Evolutionary conservation across 768 basidiomycete species (phyloP).

Genomic region (Strobilomyces echinocephalus): DNA sequence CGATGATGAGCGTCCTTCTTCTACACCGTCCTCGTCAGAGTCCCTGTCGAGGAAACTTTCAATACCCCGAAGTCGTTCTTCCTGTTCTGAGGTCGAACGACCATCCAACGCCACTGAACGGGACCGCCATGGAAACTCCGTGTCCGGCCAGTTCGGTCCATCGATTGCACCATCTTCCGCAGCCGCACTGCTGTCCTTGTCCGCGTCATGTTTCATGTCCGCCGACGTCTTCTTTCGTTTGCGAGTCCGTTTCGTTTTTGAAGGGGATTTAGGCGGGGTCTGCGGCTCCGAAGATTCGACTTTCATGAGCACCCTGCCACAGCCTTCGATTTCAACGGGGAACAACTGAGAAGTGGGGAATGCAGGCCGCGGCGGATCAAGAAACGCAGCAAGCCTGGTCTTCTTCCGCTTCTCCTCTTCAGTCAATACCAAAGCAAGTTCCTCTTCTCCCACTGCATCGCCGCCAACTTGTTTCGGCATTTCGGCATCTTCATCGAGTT

Average conservation of each 20-base stretch:
- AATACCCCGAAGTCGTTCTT: conserved; percentile 60
- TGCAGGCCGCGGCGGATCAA: conserved; percentile 33
- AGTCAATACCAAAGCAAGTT: conserved; percentile 19
- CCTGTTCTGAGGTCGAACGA: conserved; percentile 48
- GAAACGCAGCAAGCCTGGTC: conserved; percentile 66
- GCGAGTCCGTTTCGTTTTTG: conserved; percentile 39
- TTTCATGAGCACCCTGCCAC: conserved; percentile 68
- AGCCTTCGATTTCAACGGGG: conserved; percentile 62
- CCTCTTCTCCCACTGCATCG: conserved; percentile 13
- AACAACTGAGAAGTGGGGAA: conserved; percentile 41
- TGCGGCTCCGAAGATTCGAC: conserved; percentile 38
- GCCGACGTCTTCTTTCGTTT: conserved; percentile 47
- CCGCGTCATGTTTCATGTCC: conserved; percentile 19
- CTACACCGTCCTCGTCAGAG: conserved; percentile 48
- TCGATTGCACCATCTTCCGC: conserved; percentile 34
- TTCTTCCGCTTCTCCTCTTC: conserved; percentile 67
- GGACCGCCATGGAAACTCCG: conserved; percentile 73
- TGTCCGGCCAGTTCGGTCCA: conserved; percentile 74
- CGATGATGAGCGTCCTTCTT: conserved; percentile 18
- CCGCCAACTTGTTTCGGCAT: conserved; percentile 6
- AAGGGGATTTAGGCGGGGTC: conserved; percentile 24
- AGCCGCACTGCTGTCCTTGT: conserved; percentile 10
- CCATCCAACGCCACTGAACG: conserved; percentile 53
- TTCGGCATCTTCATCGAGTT: conserved; percentile 14
- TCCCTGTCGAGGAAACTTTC: conserved; percentile 71